phyloP scores from a whole-genome alignment of 768 basidiomycete species.

The Mycena albidolilacea region DNA sequence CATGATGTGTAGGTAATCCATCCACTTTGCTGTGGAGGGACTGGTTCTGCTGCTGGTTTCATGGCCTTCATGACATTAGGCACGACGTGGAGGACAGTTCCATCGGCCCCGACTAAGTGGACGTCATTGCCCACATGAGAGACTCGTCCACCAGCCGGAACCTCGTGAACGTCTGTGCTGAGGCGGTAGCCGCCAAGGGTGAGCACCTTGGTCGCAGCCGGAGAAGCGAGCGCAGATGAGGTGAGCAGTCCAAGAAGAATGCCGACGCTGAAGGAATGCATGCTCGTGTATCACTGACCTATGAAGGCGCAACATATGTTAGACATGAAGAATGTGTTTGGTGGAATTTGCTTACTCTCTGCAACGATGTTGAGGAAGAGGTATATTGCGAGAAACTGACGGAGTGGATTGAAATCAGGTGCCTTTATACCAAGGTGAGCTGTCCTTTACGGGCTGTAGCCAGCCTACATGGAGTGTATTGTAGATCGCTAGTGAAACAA shows the following conservation, averaged over 20 bases:
- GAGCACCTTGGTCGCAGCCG: background rate
- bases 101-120: background rate
- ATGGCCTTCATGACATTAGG: background rate
- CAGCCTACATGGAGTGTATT: background rate
- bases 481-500: background rate
- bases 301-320: background rate
- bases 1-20: conserved; percentile 32
- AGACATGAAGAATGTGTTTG: background rate
- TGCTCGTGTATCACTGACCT: background rate
- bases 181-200: background rate
- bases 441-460: background rate
- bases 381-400: conserved; percentile 1
- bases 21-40: background rate
- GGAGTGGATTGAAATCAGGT: background rate
- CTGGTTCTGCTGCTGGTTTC: background rate
- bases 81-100: background rate
- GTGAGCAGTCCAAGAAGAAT: background rate
- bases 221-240: background rate
- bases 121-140: background rate
- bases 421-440: background rate
- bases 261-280: background rate
- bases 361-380: background rate
- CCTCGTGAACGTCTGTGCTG: background rate
- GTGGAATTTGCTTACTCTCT: background rate
- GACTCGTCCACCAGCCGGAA: background rate